Evolutionary conservation across 148 eudicot genomes (phyloP).

Genomic region (Amaranthus cruentus): DNA sequence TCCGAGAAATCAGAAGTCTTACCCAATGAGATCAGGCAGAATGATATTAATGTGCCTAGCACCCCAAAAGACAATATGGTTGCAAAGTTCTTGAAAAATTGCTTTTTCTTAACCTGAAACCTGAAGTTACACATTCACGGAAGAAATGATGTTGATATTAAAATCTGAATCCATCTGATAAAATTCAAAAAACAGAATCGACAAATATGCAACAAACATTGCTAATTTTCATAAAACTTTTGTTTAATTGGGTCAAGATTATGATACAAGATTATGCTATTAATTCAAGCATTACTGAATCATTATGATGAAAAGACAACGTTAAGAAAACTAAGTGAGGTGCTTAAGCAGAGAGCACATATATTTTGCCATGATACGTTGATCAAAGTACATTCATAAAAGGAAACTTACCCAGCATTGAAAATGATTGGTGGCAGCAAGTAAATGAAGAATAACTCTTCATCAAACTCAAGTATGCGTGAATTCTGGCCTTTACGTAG

Average conservation of each 20-base stretch:
- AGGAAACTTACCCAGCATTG: constrained; percentile 79
- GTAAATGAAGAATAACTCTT: constrained; percentile 93
- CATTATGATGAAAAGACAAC: neutral
- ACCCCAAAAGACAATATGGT: constrained; percentile 79
- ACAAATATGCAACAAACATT: neutral
- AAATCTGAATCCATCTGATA: neutral
- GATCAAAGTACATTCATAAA: neutral
- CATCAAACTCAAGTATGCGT: constrained; percentile 66
- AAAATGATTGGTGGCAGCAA: constrained; percentile 93
- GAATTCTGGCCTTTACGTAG: constrained; percentile 62
- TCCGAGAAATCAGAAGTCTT: constrained; percentile 18
- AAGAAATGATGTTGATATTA: neutral
- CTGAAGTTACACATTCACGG: constrained; percentile 32
- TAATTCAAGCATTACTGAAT: neutral
- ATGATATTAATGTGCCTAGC: constrained; percentile 79
- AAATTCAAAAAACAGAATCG: neutral
- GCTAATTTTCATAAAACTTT: neutral
- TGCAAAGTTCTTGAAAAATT: constrained; percentile 81
- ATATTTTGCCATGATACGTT: constrained; percentile 1
- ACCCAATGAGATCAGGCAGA: constrained; percentile 77
- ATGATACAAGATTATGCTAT: neutral
- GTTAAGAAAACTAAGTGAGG: neutral
- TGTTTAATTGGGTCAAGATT: neutral
- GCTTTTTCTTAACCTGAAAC: constrained; percentile 98
- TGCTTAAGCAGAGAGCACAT: neutral